Base-by-base conservation (phyloP, 352 stramenopile species). In the Albugo candida region DNA sequence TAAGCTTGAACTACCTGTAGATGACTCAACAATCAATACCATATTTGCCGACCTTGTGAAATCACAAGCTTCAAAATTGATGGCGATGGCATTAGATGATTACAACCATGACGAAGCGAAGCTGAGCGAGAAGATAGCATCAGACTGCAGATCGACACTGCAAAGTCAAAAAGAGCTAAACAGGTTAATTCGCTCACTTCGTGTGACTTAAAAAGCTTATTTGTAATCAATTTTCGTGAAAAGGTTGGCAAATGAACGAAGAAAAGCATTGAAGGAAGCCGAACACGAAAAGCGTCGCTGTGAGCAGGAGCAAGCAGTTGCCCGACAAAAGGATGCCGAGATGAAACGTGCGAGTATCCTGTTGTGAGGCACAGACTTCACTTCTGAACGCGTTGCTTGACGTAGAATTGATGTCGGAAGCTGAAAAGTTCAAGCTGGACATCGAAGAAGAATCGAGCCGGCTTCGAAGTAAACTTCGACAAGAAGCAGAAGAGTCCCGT, bases 81-180 rank as follows among this genome's bases (percentile, higher is more conserved):
- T 84, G 42, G 62, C 65, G 20, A 24, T 27, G 35, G n/a, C 55
- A 62, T 49, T 59, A 67, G 19, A 56, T 54, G 21, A 65, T 65
- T 41, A 64, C 57, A 41, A 67, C 80, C 36, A 71, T 61, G 35
- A 55, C 61, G 11, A 70, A 67, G 37, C 56, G 20, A 43, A 56
- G 1, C 49, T 81, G 24, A 67, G 64, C 18, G 69, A 83, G 16
- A 70, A 64, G 34, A 53, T 89, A 17, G 72, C 63, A 13, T 65
- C 42, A 11, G 72, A 87, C 47, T 82, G 70, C 50, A 68, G 59
- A 47, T 42, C 55, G 31, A 58, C 62, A 2, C 56, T 91, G 12
- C 65, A 83, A 35, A 83, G 77, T 34, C 72, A 87, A 45, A 91
- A 85, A 43, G 54, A 68, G 42, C 58, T 84, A 10, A 86, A 83